Evolutionary conservation across 1,284 basidiomycete species (phyloP), one percentile per base, ranked within the genome.

Genomic region (Porodaedalea pini): DNA sequence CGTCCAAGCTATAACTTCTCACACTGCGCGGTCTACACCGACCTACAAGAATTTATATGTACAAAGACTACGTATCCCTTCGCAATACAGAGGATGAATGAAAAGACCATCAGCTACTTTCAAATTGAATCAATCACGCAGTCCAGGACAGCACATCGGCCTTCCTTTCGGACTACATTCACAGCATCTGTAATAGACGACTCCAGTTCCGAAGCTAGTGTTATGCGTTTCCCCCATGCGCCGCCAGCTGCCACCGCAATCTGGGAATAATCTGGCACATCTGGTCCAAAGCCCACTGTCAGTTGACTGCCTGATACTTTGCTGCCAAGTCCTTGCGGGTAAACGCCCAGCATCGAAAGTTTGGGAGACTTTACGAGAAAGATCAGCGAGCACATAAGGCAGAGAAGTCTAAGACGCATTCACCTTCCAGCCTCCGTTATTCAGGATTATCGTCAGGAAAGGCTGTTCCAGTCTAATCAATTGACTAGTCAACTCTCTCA

Each of bases 351-450:
- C 82, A 88, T 81, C 0, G 84, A 85, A 7, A 80, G 63, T 59
- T 77, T 81, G 2, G 87, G 86, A 0, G 83, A 80, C 75, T 83
- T 47, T 29, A 15, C 23, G 29, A 32, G 10, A 31, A 25, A 29
- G 25, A 47, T 47, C 45, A 32, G 45, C 10, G 13, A 10, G 15
- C n/a, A 25, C 45, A 31, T 13, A 29, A 44, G 21, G 7, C n/a
- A 41, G n/a, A 25, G 11, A 23, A 27, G 37, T 2, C 10, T 4
- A 48, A 17, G 25, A 57, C 11, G n/a, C 21, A 40, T 73, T 64
- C 57, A 81, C 81, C 65, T 74, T 81, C 84, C 85, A 87, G 0
- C 85, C 83, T 2, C 85, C 85, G 57, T 89, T 89, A 66, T 88
- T 88, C 27, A 89, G 68, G 0, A 89, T 73, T 60, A 89, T 72